Evolutionary conservation across 805 yeast genomes (phyloP), one percentile per base, ranked within the genome.

Genomic region (Saccharomyces paradoxus): DNA sequence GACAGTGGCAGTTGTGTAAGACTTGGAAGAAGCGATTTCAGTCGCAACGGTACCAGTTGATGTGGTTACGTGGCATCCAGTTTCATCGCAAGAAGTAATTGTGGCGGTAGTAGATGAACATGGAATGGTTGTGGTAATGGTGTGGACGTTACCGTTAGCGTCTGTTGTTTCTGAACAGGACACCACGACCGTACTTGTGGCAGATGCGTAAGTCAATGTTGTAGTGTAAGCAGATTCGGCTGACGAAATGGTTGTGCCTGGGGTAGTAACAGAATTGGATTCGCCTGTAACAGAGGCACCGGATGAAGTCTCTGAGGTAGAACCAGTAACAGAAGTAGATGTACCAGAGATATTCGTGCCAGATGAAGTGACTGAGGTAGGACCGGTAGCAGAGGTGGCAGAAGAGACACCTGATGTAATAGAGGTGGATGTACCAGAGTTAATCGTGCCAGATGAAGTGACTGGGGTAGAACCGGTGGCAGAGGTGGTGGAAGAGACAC

Each of bases 291-390:
- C 24, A 27, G 48, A 10, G 48, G 17, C 26, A 13, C 17, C 13
- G 17, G 48, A 13, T 14, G 41, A 70, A 55, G 74, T 72, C 63
- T 63, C 68, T 49, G 62, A 75, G 58, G 75, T 76, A 58, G 72
- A 76, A 69, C 71, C 75, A 55, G 65, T 63, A 68, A 49, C 28
- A 12, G 48, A 27, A n/a, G 21, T 28, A 13, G 48, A 24, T 27
- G 50, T n/a, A 12, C 68, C 66, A n/a, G n/a, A n/a, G n/a, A n/a
- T n/a, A n/a, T n/a, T n/a, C n/a, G n/a, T n/a, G n/a, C n/a, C n/a
- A n/a, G n/a, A n/a, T n/a, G n/a, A n/a, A n/a, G n/a, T n/a, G n/a
- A n/a, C n/a, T n/a, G n/a, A n/a, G n/a, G n/a, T n/a, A n/a, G n/a
- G n/a, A n/a, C n/a, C n/a, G n/a, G n/a, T n/a, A n/a, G n/a, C n/a